These are phyloP conservation scores for Trichoderma breve DNA, from an alignment of 2,329 filamentous ascomycete species.

Conservation along the genomic window DNA sequence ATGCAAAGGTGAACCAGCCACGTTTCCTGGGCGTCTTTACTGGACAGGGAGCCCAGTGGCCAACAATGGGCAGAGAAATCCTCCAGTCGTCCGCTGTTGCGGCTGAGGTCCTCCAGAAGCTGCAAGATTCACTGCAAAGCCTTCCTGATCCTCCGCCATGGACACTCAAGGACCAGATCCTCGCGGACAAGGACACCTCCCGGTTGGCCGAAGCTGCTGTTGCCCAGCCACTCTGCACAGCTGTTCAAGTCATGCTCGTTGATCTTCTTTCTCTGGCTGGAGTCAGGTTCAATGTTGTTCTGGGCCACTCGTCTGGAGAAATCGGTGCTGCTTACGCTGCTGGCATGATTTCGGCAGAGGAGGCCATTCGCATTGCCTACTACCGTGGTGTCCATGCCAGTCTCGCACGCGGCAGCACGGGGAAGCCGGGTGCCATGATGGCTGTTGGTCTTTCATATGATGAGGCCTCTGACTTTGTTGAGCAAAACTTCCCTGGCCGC, in stretches of 20 bases:
- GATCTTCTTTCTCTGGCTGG: constrained; percentile 31
- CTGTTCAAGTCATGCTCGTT: constrained; percentile 31
- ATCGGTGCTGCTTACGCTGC: constrained; percentile 51
- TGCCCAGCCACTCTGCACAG: constrained; percentile 33
- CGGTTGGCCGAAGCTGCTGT: constrained; percentile 26
- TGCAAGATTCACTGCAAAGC: not conserved
- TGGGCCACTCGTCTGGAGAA: constrained; percentile 51
- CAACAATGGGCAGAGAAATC: not conserved
- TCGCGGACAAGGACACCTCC: not conserved
- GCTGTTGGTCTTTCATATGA: not conserved
- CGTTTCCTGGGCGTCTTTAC: constrained; percentile 12
- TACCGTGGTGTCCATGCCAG: constrained; percentile 7
- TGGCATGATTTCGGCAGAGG: constrained; percentile 35
- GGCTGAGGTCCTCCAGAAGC: not conserved
- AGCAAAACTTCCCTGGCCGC: not conserved
- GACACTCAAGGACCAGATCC: constrained; percentile 3
- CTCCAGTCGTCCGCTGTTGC: not conserved
- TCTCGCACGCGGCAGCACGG: not conserved
- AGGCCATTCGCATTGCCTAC: constrained; percentile 24
- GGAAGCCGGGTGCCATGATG: not conserved
- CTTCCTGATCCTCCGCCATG: constrained; percentile 3
- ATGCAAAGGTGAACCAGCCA: not conserved
- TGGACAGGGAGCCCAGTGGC: constrained; percentile 15
- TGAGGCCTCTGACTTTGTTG: not conserved
- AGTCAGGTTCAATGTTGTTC: constrained; percentile 35